These are phyloP conservation scores for Didymella sp. DNA, from an alignment of 2,329 filamentous ascomycete genomes.

Conservation along the genomic window DNA sequence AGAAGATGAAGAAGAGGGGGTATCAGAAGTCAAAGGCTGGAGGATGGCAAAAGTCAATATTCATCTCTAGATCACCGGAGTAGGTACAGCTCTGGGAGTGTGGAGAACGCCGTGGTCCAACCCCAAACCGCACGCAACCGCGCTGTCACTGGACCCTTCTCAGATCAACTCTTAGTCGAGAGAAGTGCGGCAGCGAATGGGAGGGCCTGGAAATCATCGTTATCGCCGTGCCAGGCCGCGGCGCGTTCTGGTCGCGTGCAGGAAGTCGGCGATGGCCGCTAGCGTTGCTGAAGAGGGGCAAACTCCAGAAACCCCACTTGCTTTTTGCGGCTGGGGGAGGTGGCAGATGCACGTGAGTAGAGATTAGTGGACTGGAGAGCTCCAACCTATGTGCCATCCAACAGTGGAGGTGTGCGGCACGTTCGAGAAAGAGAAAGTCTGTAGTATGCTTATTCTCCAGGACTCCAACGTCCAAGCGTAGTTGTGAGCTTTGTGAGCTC, in stretches of 20 bases:
- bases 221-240: conserved; percentile 14
- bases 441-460: neutral
- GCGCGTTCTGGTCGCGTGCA: conserved; percentile 23
- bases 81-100: conserved; percentile 16
- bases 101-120: conserved; percentile 17
- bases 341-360: conserved; percentile 12
- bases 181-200: conserved; percentile 26
- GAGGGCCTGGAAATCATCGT: conserved; percentile 18
- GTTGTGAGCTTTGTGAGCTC: neutral
- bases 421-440: neutral
- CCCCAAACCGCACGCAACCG: neutral
- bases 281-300: conserved; percentile 16
- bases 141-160: conserved; percentile 12
- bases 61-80: conserved; percentile 2
- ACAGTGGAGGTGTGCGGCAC: neutral
- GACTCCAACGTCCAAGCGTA: neutral
- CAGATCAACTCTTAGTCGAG: conserved; percentile 10
- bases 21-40: neutral
- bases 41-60: conserved; percentile 11
- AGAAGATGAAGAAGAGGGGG: neutral
- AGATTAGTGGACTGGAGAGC: neutral
- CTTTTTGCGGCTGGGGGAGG: conserved; percentile 1
- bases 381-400: too few species aligned
- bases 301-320: conserved; percentile 14
- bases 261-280: conserved; percentile 41